Evolutionary conservation across 441 rosid genomes (phyloP).

Genomic region (Pelargonium australe): DNA sequence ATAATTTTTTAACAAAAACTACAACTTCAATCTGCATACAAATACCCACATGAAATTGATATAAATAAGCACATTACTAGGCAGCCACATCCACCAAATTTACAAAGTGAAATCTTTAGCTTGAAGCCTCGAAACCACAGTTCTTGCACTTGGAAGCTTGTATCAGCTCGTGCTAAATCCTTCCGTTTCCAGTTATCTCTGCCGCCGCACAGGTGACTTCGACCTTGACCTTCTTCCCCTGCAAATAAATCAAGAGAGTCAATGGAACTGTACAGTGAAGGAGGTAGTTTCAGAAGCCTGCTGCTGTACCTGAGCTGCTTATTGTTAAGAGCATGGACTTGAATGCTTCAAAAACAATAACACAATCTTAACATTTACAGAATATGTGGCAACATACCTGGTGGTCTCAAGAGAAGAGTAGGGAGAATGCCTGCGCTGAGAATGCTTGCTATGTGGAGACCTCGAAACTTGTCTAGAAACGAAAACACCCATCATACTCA

Average conservation of each 20-base stretch:
- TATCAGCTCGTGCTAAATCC: neutral
- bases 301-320: neutral
- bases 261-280: neutral
- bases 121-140: neutral
- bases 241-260: constrained; percentile 4
- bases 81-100: constrained; percentile 6
- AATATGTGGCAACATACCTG: constrained; percentile 34
- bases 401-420: constrained; percentile 80
- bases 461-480: constrained; percentile 94
- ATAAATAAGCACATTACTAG: neutral
- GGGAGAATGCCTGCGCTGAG: constrained; percentile 94
- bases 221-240: constrained; percentile 11
- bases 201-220: neutral
- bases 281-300: neutral
- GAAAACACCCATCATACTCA: constrained; percentile 78
- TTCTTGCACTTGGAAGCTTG: neutral
- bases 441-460: constrained; percentile 99
- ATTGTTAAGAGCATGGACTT: neutral
- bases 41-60: neutral
- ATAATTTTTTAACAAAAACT: neutral
- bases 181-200: neutral
- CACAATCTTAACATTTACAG: constrained; percentile 35
- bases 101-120: neutral
- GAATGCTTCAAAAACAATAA: constrained; percentile 20
- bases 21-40: constrained; percentile 3